A percentile compares a stretch with the other conserved stretches of the same genome.
Conservation (phyloP, 352 stramenopile genomes). For the Globisporangium camurandrum region DNA sequence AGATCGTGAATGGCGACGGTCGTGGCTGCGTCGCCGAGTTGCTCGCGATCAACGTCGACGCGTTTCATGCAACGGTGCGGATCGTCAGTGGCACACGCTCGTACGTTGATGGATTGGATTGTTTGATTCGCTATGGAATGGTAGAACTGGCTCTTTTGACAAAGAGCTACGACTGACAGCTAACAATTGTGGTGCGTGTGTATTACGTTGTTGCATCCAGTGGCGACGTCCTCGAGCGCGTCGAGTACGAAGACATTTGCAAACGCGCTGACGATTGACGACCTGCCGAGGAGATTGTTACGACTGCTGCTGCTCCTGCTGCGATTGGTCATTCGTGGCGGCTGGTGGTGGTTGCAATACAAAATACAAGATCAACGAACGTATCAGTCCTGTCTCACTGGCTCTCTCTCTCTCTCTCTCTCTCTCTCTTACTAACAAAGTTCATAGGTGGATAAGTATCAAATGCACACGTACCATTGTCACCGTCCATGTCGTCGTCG, state of each 20-base stretch:
- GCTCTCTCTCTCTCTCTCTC: not conserved
- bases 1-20: slow-evolving; percentile 70
- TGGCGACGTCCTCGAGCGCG: slow-evolving; percentile 51
- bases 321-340: too few relatives aligned
- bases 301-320: not conserved
- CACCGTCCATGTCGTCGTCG: not conserved
- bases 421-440: not conserved
- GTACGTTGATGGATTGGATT: slow-evolving; percentile 13
- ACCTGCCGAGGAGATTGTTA: too few relatives aligned
- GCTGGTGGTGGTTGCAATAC: too few relatives aligned
- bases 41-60: slow-evolving; percentile 60
- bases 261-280: slow-evolving; percentile 40
- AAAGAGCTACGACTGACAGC: too few relatives aligned
- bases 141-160: too few relatives aligned
- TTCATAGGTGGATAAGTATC: not conserved
- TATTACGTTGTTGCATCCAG: slow-evolving; percentile 12
- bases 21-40: slow-evolving; percentile 52
- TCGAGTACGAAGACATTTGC: slow-evolving; percentile 85
- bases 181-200: too few relatives aligned
- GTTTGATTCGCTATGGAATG: too few relatives aligned
- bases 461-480: not conserved
- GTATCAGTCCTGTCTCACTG: too few relatives aligned
- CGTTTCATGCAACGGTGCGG: slow-evolving; percentile 59
- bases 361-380: too few relatives aligned
- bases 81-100: slow-evolving; percentile 53